These are phyloP conservation scores for Cercospora sojina DNA, from an alignment of 2,329 filamentous ascomycete genomes.

Conservation along the genomic window DNA sequence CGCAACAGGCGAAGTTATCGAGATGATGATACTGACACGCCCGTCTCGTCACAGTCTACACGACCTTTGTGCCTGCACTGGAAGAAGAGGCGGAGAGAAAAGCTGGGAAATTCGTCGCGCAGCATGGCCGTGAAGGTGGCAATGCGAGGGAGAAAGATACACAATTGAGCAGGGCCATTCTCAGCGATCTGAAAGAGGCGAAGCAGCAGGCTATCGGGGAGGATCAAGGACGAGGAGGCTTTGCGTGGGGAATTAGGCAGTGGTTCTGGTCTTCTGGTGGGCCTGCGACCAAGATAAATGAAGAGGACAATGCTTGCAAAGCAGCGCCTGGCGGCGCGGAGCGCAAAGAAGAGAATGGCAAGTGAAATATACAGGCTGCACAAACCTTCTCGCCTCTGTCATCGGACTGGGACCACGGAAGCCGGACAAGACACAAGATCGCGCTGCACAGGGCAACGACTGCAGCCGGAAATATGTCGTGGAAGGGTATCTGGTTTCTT, in stretches of 20 bases:
- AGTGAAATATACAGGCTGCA: neutral
- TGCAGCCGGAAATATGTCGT: neutral
- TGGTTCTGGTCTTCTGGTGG: conserved; percentile 19
- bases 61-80: conserved; percentile 35
- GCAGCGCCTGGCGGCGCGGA: neutral
- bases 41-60: conserved; percentile 26
- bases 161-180: conserved; percentile 29
- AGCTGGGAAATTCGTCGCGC: neutral
- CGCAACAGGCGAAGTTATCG: neutral
- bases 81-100: conserved; percentile 27
- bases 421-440: neutral
- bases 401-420: too few relatives aligned
- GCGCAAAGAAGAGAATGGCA: neutral
- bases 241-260: conserved; percentile 32
- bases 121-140: neutral
- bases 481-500: conserved; percentile 6
- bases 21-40: neutral
- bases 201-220: conserved; percentile 20
- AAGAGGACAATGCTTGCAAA: neutral
- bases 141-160: conserved; percentile 19
- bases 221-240: conserved; percentile 20
- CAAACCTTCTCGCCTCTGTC: neutral
- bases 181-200: conserved; percentile 31
- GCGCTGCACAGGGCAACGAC: neutral
- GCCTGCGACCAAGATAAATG: neutral